Base-by-base conservation (phyloP, 164 flowering plant species). In the Berberis vulgaris region DNA sequence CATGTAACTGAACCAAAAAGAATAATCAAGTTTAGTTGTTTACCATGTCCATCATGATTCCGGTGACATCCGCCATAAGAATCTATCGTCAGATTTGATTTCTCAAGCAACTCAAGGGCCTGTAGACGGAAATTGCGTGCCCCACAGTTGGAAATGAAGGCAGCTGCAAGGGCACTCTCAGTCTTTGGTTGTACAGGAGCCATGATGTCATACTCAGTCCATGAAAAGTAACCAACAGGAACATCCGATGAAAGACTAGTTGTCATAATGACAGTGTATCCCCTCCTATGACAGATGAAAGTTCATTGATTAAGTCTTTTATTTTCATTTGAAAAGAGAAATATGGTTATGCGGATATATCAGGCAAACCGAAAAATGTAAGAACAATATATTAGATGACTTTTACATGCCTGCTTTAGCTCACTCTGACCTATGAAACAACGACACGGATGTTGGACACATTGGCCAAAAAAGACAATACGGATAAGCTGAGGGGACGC, bases 161-260 rank as follows among this genome's bases (percentile, higher is more conserved):
- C 97, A 69, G 96, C 99, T 39, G 97, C 99, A 71, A 83, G 77
- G 44, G 99, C 88, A 40, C 57, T 83, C 77, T 87, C 97, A 49
- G 89, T 85, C 79, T 94, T 94, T 54, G 91, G 94, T 63, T 74
- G 79, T 72, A 84, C 74, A 56, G 97, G 99, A 54, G 96, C 96
- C 99, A 94, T 91, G 42, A 94, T 86, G 69, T 94, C 87, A 79
- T 94, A 94, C 73, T 94, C 99, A 57, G 90, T 91, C 99, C 99
- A 94, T 41, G 99, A 94, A 71, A 94, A 94, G 68, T 94, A 94
- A 57, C 99, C 99, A 73, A 91, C 99, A 55, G 99, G 99, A 74
- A 94, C 99, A 89, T 94, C 99, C 1, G 99, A 94, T 44, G 99
- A 91, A 58, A 94, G 99, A 77, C 97, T 91, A 7, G 97, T 91